Percentiles rank a stretch among this genome's conserved stretches.
Conservation (phyloP, 805 yeast species). For the Yamadazyma olivae region DNA sequence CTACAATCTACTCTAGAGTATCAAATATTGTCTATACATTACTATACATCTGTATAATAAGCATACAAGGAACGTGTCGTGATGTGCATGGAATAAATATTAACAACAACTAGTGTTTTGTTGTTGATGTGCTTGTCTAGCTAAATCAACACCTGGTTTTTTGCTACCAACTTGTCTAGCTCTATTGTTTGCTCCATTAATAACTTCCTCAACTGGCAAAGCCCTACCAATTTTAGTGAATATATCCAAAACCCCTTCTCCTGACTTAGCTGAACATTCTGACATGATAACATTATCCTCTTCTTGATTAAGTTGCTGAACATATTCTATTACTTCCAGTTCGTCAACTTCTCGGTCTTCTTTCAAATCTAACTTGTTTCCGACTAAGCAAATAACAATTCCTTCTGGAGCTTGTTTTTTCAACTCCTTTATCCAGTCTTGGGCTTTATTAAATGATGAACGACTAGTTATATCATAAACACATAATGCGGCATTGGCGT, state of each 20-base stretch:
- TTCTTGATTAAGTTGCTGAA: slow-evolving; percentile 35
- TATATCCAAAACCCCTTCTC: slow-evolving; percentile 42
- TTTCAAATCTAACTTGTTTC: slow-evolving; percentile 68
- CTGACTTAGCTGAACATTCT: slow-evolving; percentile 46
- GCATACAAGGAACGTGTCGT: no score
- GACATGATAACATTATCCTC: slow-evolving; percentile 39
- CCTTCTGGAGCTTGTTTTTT: slow-evolving; percentile 76
- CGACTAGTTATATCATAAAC: slow-evolving; percentile 73
- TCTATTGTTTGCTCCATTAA: slow-evolving; percentile 20
- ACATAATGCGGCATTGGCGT: slow-evolving; percentile 68
- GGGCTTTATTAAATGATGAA: slow-evolving; percentile 67
- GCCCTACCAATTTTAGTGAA: slow-evolving; percentile 38
- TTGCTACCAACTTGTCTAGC: slow-evolving; percentile 23
- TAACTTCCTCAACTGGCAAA: slow-evolving; percentile 40
- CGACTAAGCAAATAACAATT: slow-evolving; percentile 79
- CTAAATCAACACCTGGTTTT: slow-evolving; percentile 36
- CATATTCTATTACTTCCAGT: slow-evolving; percentile 47
- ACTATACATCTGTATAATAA: no score
- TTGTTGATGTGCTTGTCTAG: slow-evolving; percentile 22
- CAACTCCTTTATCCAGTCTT: slow-evolving; percentile 74
- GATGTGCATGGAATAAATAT: no score
- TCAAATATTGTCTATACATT: no score
- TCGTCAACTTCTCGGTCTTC: slow-evolving; percentile 43
- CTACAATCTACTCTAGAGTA: no score
- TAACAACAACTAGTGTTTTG: slow-evolving; percentile 26